Conservation (phyloP, 2,329 filamentous ascomycete species). For the Ambrosiella cleistominuta region DNA sequence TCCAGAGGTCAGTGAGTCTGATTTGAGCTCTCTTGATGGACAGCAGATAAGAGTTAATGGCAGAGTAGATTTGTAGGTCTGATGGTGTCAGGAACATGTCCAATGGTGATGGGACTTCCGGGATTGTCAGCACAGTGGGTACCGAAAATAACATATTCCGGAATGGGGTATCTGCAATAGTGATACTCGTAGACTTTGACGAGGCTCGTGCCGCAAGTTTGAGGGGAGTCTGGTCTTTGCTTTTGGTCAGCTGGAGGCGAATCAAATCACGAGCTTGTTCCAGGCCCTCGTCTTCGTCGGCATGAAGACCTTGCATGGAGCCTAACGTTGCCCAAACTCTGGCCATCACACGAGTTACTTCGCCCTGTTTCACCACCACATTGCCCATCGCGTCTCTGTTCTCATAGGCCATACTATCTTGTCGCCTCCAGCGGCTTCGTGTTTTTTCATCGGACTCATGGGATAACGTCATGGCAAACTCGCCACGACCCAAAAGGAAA, state of each 20-base stretch:
- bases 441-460: slow-evolving; percentile 69
- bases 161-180: slow-evolving; percentile 35
- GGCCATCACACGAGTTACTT: slow-evolving; percentile 59
- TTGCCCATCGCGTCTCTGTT: slow-evolving; percentile 38
- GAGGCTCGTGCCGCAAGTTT: slow-evolving; percentile 15
- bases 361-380: slow-evolving; percentile 66
- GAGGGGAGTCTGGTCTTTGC: slow-evolving; percentile 23
- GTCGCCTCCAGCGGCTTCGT: slow-evolving; percentile 51
- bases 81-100: slow-evolving; percentile 69
- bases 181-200: slow-evolving; percentile 18
- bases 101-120: slow-evolving; percentile 56
- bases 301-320: slow-evolving; percentile 49
- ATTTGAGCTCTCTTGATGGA: slow-evolving; percentile 75
- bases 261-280: slow-evolving; percentile 68
- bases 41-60: slow-evolving; percentile 74
- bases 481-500: slow-evolving; percentile 70
- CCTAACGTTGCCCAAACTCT: slow-evolving; percentile 66
- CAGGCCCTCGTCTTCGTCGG: slow-evolving; percentile 66
- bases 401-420: slow-evolving; percentile 39
- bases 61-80: slow-evolving; percentile 64
- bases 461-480: slow-evolving; percentile 78
- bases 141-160: slow-evolving; percentile 60
- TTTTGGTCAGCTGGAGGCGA: slow-evolving; percentile 44
- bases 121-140: slow-evolving; percentile 39
- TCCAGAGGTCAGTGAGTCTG: slow-evolving; percentile 72